Evolutionary conservation across 192 early-diverging fungal species (phyloP).

Genomic region (Coemansia sp.): DNA sequence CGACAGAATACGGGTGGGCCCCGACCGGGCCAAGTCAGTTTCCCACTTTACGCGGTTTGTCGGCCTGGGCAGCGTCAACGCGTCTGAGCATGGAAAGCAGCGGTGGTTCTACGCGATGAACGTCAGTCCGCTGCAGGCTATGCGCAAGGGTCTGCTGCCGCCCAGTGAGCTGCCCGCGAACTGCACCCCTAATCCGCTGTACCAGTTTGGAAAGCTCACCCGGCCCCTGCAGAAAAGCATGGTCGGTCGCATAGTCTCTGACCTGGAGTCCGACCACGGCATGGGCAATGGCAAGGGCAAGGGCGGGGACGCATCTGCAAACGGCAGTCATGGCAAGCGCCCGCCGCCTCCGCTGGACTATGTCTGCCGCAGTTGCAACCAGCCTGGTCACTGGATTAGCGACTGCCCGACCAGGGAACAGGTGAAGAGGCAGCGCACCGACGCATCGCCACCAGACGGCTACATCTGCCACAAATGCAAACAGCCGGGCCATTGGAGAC

Average conservation of each 20-base stretch:
- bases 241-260: slow-evolving; percentile 19
- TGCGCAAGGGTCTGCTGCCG: slow-evolving; percentile 28
- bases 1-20: slow-evolving; percentile 30
- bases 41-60: slow-evolving; percentile 75
- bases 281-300: slow-evolving; percentile 43
- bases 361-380: slow-evolving; percentile 61
- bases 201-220: slow-evolving; percentile 21
- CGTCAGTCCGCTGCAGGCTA: slow-evolving; percentile 61
- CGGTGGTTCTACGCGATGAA: slow-evolving; percentile 95
- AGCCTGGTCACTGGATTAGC: slow-evolving; percentile 65
- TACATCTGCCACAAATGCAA: slow-evolving; percentile 58
- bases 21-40: slow-evolving; percentile 5
- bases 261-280: slow-evolving; percentile 40
- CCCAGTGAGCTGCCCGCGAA: slow-evolving; percentile 48
- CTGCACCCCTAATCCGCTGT: slow-evolving; percentile 60
- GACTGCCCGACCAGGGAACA: slow-evolving; percentile 61
- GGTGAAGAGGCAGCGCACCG: slow-evolving; percentile 27
- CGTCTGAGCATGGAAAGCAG: slow-evolving; percentile 60
- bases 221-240: slow-evolving; percentile 20
- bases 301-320: not conserved
- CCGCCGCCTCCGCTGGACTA: slow-evolving; percentile 57
- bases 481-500: slow-evolving; percentile 55
- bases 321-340: slow-evolving; percentile 12
- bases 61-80: slow-evolving; percentile 70
- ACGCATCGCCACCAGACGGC: slow-evolving; percentile 39